Evolutionary conservation across 75 land plant genomes (phyloP).

Genomic region (Pinus tabuliformis): DNA sequence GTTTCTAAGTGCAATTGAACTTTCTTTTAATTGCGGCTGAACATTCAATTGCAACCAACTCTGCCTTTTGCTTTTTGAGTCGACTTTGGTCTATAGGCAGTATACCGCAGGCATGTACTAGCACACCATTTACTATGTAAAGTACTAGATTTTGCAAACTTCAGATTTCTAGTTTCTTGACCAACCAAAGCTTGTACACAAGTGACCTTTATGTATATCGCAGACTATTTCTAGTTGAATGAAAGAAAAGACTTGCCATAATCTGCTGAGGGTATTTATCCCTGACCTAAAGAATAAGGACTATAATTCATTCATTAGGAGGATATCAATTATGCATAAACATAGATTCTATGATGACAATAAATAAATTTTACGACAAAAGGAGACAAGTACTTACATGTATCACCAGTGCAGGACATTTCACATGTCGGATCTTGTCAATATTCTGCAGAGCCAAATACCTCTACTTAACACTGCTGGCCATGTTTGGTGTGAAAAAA

Average conservation of each 20-base stretch:
- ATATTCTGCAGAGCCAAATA: slow-evolving; percentile 23
- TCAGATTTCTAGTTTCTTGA: neutral
- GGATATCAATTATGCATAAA: neutral
- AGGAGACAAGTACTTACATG: slow-evolving; percentile 17
- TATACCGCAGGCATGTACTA: too few species aligned
- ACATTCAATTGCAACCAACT: neutral
- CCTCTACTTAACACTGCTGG: slow-evolving; percentile 3
- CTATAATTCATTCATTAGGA: neutral
- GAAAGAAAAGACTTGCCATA: too few species aligned
- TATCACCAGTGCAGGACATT: slow-evolving; percentile 28
- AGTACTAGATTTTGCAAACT: neutral
- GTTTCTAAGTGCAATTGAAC: neutral
- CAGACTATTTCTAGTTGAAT: too few species aligned
- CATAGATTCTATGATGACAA: neutral
- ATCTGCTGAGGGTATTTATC: too few species aligned
- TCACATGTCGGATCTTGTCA: slow-evolving; percentile 25
- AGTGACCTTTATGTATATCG: neutral
- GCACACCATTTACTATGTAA: neutral
- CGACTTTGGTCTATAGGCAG: neutral
- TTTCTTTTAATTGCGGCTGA: neutral
- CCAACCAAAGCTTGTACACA: neutral
- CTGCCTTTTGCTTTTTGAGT: neutral
- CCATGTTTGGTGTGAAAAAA: neutral
- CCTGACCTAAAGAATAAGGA: neutral
- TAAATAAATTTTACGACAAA: neutral